Evolutionary conservation across 1,139 yeast genomes (phyloP).

Genomic region (Sugiyamaella neomexicana): DNA sequence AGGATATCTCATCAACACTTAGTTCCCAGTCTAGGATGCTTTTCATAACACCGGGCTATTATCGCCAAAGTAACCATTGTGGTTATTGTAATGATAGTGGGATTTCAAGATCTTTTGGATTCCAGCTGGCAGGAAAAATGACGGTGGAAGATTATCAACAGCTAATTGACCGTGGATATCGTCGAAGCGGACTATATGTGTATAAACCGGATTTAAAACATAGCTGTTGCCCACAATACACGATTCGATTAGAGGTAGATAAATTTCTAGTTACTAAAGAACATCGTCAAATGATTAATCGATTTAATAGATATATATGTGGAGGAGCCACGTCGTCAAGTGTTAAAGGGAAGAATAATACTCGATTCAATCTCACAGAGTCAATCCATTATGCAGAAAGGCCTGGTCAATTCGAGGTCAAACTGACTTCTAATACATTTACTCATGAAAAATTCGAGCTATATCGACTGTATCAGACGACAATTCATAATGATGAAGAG

Average conservation of each 20-base stretch:
- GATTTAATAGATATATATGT: conserved; percentile 52
- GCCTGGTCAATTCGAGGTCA: conserved; percentile 46
- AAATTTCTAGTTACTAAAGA: conserved; percentile 58
- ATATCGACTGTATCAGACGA: conserved; percentile 66
- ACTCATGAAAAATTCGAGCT: conserved; percentile 63
- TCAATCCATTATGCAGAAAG: conserved; percentile 28
- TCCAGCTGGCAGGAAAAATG: conserved; percentile 48
- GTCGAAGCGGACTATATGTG: conserved; percentile 73
- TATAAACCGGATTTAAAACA: conserved; percentile 73
- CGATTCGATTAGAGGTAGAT: conserved; percentile 63
- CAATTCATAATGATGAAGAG: conserved; percentile 64
- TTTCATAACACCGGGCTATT: conserved; percentile 22
- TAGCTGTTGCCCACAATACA: conserved; percentile 79
- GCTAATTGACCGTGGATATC: conserved; percentile 68
- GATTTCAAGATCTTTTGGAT: conserved; percentile 45
- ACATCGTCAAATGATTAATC: conserved; percentile 62
- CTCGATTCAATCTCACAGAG: conserved; percentile 38
- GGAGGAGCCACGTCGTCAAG: background rate
- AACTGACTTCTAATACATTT: conserved; percentile 54
- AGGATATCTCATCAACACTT: no score
- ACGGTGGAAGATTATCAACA: conserved; percentile 57
- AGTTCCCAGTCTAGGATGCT: conserved; percentile 6
- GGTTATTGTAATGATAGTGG: conserved; percentile 51
- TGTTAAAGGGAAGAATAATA: conserved; percentile 26
- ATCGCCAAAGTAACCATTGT: conserved; percentile 44